Percentiles rank a stretch among this genome's conserved stretches.
Evolutionary conservation across 768 basidiomycete genomes (phyloP).

Genomic region (Agaricus blazei): DNA sequence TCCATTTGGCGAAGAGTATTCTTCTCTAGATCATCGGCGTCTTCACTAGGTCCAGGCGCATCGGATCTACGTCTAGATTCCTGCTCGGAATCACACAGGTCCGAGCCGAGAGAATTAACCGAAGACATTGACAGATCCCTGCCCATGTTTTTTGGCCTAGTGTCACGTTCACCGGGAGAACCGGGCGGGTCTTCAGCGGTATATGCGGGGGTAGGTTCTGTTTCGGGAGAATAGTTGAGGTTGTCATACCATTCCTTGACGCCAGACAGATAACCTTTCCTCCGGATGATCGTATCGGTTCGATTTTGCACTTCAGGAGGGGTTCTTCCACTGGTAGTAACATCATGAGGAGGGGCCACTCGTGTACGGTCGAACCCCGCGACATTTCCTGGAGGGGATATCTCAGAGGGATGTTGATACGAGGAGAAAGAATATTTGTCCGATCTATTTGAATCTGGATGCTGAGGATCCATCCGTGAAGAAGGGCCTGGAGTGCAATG

Average conservation of each 20-base stretch:
- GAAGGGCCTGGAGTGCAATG: neutral
- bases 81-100: conserved; percentile 56
- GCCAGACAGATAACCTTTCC: conserved; percentile 3
- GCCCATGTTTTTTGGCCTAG: conserved; percentile 16
- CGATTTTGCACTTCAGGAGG: neutral
- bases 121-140: conserved; percentile 43
- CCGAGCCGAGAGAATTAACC: conserved; percentile 35
- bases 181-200: conserved; percentile 14
- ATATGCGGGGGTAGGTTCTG: neutral
- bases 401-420: conserved; percentile 58
- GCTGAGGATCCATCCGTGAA: neutral
- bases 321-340: neutral
- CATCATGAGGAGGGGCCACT: neutral
- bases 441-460: conserved; percentile 9
- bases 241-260: conserved; percentile 6
- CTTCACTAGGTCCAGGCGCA: conserved; percentile 44
- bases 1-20: conserved; percentile 59
- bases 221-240: neutral
- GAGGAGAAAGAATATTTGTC: conserved; percentile 46
- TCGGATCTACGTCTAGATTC: conserved; percentile 66
- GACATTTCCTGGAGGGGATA: conserved; percentile 47
- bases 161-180: conserved; percentile 15
- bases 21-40: conserved; percentile 58
- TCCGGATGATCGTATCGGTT: conserved; percentile 1
- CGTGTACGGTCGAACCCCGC: conserved; percentile 14